phyloP scores from a whole-genome alignment of 2,329 filamentous ascomycete species.

The Ceratocystis alfenasii region DNA sequence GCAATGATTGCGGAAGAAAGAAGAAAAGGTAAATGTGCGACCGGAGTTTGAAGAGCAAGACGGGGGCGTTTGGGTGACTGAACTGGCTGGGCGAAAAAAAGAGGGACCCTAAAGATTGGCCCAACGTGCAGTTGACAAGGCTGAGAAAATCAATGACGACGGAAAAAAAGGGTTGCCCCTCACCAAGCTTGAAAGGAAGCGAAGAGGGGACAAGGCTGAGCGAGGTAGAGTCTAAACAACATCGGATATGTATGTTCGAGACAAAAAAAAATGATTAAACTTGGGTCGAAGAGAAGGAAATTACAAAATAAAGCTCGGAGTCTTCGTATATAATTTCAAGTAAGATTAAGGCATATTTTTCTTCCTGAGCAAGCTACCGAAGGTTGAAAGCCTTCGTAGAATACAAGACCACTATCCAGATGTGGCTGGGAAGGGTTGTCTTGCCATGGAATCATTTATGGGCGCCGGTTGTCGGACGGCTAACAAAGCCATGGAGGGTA shows the following conservation, averaged over 20 bases:
- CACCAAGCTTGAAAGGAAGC: neutral
- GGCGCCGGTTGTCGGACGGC: too few species aligned
- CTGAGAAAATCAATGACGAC: neutral
- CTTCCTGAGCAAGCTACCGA: too few species aligned
- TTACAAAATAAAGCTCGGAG: too few species aligned
- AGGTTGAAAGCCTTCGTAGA: too few species aligned
- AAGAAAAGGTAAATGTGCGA: neutral
- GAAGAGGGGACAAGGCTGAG: neutral
- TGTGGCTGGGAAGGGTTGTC: too few species aligned
- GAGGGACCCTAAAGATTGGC: neutral
- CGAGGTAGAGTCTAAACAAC: neutral
- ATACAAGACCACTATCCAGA: too few species aligned
- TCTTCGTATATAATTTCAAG: too few species aligned
- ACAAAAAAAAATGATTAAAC: neutral
- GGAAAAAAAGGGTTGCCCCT: neutral
- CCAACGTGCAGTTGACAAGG: neutral
- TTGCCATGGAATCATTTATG: too few species aligned
- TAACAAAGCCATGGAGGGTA: too few species aligned
- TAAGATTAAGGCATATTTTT: too few species aligned
- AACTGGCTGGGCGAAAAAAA: neutral
- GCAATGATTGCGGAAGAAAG: neutral
- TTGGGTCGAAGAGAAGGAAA: neutral
- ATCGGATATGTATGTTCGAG: neutral
- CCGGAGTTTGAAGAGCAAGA: neutral
- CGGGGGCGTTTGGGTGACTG: neutral